phyloP scores from a whole-genome alignment of 2,329 filamentous ascomycete genomes.

The Erysiphe neolycopersici region DNA sequence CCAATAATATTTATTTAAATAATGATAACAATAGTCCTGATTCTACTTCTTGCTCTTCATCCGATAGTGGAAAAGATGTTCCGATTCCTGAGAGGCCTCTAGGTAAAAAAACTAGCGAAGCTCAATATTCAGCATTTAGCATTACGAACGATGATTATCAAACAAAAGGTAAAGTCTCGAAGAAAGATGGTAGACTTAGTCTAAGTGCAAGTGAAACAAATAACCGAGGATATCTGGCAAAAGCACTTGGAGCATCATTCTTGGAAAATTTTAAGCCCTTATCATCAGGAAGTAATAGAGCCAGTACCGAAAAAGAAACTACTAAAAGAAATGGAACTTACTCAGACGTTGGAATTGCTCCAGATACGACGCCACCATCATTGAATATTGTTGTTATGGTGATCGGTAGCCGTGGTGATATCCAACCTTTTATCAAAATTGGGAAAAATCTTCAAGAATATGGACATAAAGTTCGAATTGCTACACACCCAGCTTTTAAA shows the following conservation, averaged over 20 bases:
- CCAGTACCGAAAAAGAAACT: constrained; percentile 1
- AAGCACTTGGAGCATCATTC: constrained; percentile 39
- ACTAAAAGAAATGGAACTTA: constrained; percentile 11
- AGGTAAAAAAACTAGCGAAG: neutral
- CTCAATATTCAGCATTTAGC: constrained; percentile 24
- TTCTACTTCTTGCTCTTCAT: too few relatives aligned
- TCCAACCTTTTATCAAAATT: constrained; percentile 54
- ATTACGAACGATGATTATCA: constrained; percentile 37
- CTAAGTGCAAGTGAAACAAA: constrained; percentile 47
- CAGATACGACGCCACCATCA: constrained; percentile 6
- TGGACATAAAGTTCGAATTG: constrained; percentile 50
- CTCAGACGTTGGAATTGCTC: constrained; percentile 4
- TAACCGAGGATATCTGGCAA: constrained; percentile 44
- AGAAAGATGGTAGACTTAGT: constrained; percentile 40
- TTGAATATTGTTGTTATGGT: constrained; percentile 67
- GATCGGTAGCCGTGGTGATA: constrained; percentile 54
- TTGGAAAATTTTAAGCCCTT: constrained; percentile 22
- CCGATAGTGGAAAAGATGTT: too few relatives aligned
- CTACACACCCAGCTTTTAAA: constrained; percentile 52
- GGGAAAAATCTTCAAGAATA: constrained; percentile 47
- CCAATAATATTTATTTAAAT: too few relatives aligned
- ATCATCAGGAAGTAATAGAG: constrained; percentile 1
- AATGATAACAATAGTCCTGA: too few relatives aligned
- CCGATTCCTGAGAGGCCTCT: too few relatives aligned
- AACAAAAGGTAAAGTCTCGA: constrained; percentile 36